Evolutionary conservation across 106 monocot genomes (phyloP).

Genomic region (Hemerocallis citrina): DNA sequence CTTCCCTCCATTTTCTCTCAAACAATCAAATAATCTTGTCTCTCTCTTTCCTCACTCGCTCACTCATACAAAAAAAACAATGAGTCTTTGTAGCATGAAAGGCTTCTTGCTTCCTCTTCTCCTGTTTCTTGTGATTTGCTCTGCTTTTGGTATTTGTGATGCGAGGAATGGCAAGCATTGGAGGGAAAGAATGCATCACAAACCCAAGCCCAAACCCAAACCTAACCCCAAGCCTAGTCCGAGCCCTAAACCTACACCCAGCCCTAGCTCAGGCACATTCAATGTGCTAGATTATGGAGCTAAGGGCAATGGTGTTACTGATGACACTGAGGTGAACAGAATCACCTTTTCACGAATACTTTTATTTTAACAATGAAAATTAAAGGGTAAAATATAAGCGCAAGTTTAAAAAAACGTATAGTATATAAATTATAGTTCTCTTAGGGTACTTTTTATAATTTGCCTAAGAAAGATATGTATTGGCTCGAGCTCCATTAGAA

Average conservation of each 20-base stretch:
- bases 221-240: neutral
- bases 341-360: neutral
- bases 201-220: neutral
- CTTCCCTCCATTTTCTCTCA: too few species aligned
- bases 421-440: too few species aligned
- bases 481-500: neutral
- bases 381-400: neutral
- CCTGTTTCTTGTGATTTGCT: conserved; percentile 3
- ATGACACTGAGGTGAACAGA: conserved; percentile 5
- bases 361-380: conserved; percentile 2
- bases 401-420: conserved; percentile 3
- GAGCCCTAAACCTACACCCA: neutral
- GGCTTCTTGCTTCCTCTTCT: conserved; percentile 3
- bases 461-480: too few species aligned
- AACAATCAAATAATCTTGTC: too few species aligned
- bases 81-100: conserved; percentile 2
- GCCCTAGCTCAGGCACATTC: neutral
- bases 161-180: conserved; percentile 13
- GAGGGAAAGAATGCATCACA: neutral
- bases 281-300: conserved; percentile 8
- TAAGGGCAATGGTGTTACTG: conserved; percentile 7
- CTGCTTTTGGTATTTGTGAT: conserved; percentile 3
- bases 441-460: neutral
- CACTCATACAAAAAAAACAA: neutral
- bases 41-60: too few species aligned